Evolutionary conservation across 2,329 filamentous ascomycete species (phyloP).

Genomic region (Gnomoniopsis smithogilvyi): DNA sequence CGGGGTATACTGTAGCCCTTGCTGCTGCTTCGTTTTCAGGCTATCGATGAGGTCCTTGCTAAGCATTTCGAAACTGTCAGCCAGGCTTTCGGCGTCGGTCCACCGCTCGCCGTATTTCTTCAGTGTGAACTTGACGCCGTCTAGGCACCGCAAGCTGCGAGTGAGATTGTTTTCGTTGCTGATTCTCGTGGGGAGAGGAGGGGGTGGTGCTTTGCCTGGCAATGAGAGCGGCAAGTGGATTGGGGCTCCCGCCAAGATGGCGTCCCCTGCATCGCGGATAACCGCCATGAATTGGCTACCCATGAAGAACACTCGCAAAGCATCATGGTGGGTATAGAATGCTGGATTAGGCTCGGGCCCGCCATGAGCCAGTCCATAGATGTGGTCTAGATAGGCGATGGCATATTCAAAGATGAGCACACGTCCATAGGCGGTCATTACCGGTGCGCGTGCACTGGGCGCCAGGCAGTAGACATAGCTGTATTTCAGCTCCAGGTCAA

Average conservation of each 20-base stretch:
- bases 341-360: slow-evolving; percentile 56
- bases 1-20: slow-evolving; percentile 29
- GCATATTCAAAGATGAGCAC: slow-evolving; percentile 82
- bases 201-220: slow-evolving; percentile 46
- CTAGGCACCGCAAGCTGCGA: slow-evolving; percentile 53
- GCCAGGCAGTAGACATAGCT: slow-evolving; percentile 88
- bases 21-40: slow-evolving; percentile 35
- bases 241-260: slow-evolving; percentile 49
- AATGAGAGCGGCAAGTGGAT: slow-evolving; percentile 41
- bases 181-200: slow-evolving; percentile 48
- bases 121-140: slow-evolving; percentile 51
- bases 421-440: slow-evolving; percentile 73
- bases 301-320: slow-evolving; percentile 77
- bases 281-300: slow-evolving; percentile 62
- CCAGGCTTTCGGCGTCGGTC: slow-evolving; percentile 53
- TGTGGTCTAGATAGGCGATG: slow-evolving; percentile 74
- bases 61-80: slow-evolving; percentile 48
- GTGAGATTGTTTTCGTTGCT: slow-evolving; percentile 48
- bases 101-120: slow-evolving; percentile 57
- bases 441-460: slow-evolving; percentile 70
- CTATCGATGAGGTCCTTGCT: slow-evolving; percentile 43
- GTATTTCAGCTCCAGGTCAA: slow-evolving; percentile 85
- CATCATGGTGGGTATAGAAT: slow-evolving; percentile 84
- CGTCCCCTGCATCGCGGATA: slow-evolving; percentile 54
- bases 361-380: slow-evolving; percentile 64